Percentiles rank a stretch among this genome's conserved stretches.
Evolutionary conservation across 441 rosid genomes (phyloP).

Genomic region (Pelargonium cotyledonis): DNA sequence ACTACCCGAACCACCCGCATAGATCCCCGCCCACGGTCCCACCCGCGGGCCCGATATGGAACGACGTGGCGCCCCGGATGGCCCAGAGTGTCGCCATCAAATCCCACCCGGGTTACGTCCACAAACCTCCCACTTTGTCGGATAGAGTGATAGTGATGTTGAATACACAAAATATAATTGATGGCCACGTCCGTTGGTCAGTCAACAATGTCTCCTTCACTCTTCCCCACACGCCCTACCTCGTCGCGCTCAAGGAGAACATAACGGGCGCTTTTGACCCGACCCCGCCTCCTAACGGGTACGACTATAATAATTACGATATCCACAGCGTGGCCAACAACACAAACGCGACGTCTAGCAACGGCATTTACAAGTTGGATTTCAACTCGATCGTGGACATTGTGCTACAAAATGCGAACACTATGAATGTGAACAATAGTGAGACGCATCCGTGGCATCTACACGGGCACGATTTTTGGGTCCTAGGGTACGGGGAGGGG

Average conservation of each 20-base stretch:
- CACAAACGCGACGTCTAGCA: slow-evolving; percentile 34
- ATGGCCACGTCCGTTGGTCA: slow-evolving; percentile 43
- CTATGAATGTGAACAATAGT: slow-evolving; percentile 29
- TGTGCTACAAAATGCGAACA: slow-evolving; percentile 56
- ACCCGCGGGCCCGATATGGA: slow-evolving; percentile 46
- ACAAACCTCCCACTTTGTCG: slow-evolving; percentile 36
- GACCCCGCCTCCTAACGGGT: slow-evolving; percentile 38
- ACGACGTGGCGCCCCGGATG: slow-evolving; percentile 28
- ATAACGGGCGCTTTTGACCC: slow-evolving; percentile 35
- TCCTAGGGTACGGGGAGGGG: slow-evolving; percentile 57
- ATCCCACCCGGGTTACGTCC: slow-evolving; percentile 33
- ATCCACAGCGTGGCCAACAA: slow-evolving; percentile 16
- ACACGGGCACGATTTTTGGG: too few relatives aligned
- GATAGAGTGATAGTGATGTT: slow-evolving; percentile 47
- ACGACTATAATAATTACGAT: slow-evolving; percentile 31
- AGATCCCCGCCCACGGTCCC: slow-evolving; percentile 39
- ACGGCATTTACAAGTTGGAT: slow-evolving; percentile 36
- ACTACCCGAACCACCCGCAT: slow-evolving; percentile 52
- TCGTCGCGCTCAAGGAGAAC: slow-evolving; percentile 49
- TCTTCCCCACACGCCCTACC: slow-evolving; percentile 51
- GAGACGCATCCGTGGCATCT: slow-evolving; percentile 92
- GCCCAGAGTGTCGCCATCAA: slow-evolving; percentile 48
- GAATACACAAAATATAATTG: slow-evolving; percentile 51
- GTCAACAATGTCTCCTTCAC: slow-evolving; percentile 57
- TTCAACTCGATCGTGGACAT: slow-evolving; percentile 58